Evolutionary conservation across 441 rosid species (phyloP).

Genomic region (Pelargonium fulgidum): DNA sequence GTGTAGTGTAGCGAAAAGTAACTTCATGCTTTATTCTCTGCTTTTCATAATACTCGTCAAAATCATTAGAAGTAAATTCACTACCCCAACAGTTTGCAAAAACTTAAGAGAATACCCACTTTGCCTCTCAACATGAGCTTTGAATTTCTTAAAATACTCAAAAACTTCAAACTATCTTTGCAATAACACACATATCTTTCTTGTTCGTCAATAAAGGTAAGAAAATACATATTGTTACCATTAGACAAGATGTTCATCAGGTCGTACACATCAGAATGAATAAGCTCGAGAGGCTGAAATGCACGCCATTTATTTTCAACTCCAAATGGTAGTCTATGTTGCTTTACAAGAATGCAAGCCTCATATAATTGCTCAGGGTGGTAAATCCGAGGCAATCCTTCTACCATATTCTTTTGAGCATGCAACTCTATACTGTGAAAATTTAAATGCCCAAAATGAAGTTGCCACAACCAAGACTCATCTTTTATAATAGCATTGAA

Average conservation of each 20-base stretch:
- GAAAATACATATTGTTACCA: conserved; percentile 11
- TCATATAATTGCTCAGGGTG: background rate
- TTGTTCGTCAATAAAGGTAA: conserved; percentile 18
- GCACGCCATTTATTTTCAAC: background rate
- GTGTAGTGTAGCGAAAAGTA: background rate
- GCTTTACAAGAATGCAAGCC: conserved; percentile 8
- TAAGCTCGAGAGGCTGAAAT: background rate
- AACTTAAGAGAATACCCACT: background rate
- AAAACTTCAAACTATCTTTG: conserved; percentile 5
- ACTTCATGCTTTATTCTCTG: background rate
- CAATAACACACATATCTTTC: conserved; percentile 14
- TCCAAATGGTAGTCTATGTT: background rate
- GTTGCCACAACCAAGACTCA: background rate
- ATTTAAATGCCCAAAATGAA: background rate
- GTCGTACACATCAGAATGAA: conserved; percentile 11
- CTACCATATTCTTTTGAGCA: background rate
- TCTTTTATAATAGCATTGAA: background rate
- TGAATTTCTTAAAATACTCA: conserved; percentile 1
- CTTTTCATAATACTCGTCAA: background rate
- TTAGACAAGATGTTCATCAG: background rate
- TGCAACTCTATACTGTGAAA: background rate
- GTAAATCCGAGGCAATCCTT: background rate
- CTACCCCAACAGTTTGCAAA: background rate
- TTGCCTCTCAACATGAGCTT: conserved; percentile 14
- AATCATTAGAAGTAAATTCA: conserved; percentile 7